These are phyloP conservation scores for Triadica sebifera DNA, from an alignment of 345 rosid species.

Conservation along the genomic window DNA sequence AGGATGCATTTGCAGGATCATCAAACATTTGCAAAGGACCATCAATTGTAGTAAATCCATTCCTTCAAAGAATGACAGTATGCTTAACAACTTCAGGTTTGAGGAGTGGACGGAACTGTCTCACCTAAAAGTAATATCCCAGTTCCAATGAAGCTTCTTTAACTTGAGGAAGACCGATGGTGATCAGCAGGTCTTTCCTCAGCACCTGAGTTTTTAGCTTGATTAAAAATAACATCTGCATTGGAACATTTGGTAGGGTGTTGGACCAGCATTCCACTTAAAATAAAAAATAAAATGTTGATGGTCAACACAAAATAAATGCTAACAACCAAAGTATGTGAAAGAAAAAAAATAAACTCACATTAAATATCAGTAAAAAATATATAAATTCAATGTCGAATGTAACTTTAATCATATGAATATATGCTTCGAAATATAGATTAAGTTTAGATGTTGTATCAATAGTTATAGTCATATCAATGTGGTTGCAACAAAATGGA, in stretches of 20 bases:
- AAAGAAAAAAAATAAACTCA: not conserved
- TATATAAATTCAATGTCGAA: not conserved
- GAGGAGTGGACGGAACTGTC: conserved; percentile 51
- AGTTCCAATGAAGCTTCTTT: conserved; percentile 71
- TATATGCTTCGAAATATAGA: not conserved
- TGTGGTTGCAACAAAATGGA: not conserved
- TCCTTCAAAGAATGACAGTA: conserved; percentile 76
- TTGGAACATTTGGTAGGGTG: conserved; percentile 63
- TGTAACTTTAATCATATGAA: not conserved
- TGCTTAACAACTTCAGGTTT: conserved; percentile 54
- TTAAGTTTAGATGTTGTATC: not conserved
- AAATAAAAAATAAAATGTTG: not conserved
- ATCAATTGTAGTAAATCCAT: conserved; percentile 88
- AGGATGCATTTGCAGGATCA: conserved; percentile 75
- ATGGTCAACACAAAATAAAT: not conserved
- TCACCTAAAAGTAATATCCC: conserved; percentile 78
- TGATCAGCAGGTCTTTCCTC: conserved; percentile 61
- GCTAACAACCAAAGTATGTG: conserved; percentile 1
- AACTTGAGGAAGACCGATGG: conserved; percentile 45
- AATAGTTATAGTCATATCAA: too few relatives aligned
- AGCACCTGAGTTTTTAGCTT: conserved; percentile 58
- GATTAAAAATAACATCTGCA: conserved; percentile 63
- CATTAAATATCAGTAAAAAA: not conserved
- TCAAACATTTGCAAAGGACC: conserved; percentile 73
- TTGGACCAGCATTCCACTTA: conserved; percentile 88